Percentiles rank a stretch among this genome's conserved stretches.
These are phyloP conservation scores for Ustilago crameri DNA, from an alignment of 1,284 basidiomycete species.

Conservation along the genomic window DNA sequence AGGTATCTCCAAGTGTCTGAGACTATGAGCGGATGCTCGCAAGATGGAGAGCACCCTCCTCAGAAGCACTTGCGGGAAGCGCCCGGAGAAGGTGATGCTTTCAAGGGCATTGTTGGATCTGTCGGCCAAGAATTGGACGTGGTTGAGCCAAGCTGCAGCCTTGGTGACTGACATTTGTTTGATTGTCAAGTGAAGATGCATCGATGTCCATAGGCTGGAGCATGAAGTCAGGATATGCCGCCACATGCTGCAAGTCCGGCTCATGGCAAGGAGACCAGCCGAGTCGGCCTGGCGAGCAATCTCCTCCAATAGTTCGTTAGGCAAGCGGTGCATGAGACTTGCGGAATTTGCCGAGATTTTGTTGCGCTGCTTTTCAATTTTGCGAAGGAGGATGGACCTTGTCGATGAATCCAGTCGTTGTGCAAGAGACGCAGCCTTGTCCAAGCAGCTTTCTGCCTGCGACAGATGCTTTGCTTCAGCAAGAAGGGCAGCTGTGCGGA, in stretches of 20 bases:
- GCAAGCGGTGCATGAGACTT: constrained; percentile 8
- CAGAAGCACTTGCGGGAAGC: constrained; percentile 2
- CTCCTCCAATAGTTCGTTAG: constrained; percentile 17
- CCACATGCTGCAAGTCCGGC: constrained; percentile 20
- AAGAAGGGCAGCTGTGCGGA: constrained; percentile 30
- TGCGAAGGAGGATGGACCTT: constrained; percentile 6
- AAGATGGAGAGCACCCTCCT: constrained; percentile 8
- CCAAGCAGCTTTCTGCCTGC: constrained; percentile 26
- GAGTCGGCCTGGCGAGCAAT: constrained; percentile 10
- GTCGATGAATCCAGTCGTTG: constrained; percentile 3
- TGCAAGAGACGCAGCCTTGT: constrained; percentile 8
- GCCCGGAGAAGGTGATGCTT: not conserved
- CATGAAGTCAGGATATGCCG: constrained; percentile 5
- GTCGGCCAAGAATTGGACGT: constrained; percentile 3
- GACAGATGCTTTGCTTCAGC: constrained; percentile 4
- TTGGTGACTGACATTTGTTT: not conserved
- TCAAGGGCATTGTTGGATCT: constrained; percentile 19
- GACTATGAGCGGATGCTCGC: constrained; percentile 5
- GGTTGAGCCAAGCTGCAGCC: constrained; percentile 7
- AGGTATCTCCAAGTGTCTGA: not conserved
- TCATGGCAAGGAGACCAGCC: constrained; percentile 5
- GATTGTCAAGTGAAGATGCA: not conserved
- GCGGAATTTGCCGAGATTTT: not conserved
- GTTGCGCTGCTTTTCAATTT: constrained; percentile 20
- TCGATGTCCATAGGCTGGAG: constrained; percentile 9